Percentiles rank a stretch among this genome's conserved stretches.
phyloP scores from a whole-genome alignment of 345 rosid genomes.

The Populus euphratica region DNA sequence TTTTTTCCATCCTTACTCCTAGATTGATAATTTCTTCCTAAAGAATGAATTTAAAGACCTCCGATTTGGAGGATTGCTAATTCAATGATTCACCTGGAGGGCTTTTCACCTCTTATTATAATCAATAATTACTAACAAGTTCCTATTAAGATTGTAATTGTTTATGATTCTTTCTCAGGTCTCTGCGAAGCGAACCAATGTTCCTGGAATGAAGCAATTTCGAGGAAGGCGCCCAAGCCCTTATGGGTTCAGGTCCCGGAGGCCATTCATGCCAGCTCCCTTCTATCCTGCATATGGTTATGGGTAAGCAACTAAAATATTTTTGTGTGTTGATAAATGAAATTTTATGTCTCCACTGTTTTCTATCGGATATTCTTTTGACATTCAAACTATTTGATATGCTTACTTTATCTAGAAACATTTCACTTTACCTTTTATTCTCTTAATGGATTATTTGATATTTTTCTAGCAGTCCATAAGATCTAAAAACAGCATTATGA shows the following conservation, averaged over 20 bases:
- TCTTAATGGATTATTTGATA: background rate
- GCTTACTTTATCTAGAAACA: background rate
- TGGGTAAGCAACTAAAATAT: constrained; percentile 50
- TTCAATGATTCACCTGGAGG: background rate
- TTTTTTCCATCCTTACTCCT: background rate
- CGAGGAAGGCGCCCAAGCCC: constrained; percentile 81
- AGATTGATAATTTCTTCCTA: background rate
- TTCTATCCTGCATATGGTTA: constrained; percentile 66
- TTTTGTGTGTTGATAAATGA: background rate
- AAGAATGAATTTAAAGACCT: background rate
- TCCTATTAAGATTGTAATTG: constrained; percentile 1
- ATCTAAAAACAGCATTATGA: background rate
- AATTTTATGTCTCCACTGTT: background rate
- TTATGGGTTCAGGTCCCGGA: constrained; percentile 65
- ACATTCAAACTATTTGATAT: background rate
- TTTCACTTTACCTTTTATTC: background rate
- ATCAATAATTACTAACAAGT: background rate
- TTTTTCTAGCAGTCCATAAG: background rate
- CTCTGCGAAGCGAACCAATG: constrained; percentile 88
- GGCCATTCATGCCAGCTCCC: constrained; percentile 74
- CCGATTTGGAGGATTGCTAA: background rate
- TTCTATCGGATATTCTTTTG: background rate
- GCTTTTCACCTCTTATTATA: background rate
- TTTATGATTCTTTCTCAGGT: constrained; percentile 48
- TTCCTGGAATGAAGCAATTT: constrained; percentile 93